Conservation (phyloP, 2,329 filamentous ascomycete genomes). For the Talaromyces sp. region DNA sequence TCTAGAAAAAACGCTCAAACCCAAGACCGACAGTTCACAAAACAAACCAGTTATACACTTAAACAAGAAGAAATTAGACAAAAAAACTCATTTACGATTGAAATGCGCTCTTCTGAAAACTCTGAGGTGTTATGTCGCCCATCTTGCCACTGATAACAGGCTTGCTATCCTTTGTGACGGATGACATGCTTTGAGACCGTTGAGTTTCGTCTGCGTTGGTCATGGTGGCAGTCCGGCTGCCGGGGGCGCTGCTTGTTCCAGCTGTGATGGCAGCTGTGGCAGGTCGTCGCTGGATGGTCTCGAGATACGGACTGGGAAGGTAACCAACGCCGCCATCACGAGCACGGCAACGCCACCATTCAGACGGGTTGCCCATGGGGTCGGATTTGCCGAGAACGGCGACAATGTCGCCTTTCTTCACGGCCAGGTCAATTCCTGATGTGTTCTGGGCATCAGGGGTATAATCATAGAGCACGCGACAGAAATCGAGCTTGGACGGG, state of each 20-base stretch:
- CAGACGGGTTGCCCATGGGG: slow-evolving; percentile 82
- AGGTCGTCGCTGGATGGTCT: slow-evolving; percentile 60
- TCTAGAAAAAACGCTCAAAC: background rate
- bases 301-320: slow-evolving; percentile 83
- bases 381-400: slow-evolving; percentile 90
- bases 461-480: slow-evolving; percentile 91
- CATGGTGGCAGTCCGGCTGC: slow-evolving; percentile 52
- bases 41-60: background rate
- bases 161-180: slow-evolving; percentile 23
- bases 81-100: slow-evolving; percentile 30
- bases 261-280: slow-evolving; percentile 40
- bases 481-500: slow-evolving; percentile 91
- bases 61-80: background rate
- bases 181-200: slow-evolving; percentile 28
- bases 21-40: background rate
- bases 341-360: slow-evolving; percentile 96
- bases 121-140: slow-evolving; percentile 62
- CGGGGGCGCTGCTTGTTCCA: slow-evolving; percentile 24
- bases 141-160: slow-evolving; percentile 55
- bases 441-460: slow-evolving; percentile 63
- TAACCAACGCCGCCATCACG: slow-evolving; percentile 89
- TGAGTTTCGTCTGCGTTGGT: slow-evolving; percentile 23
- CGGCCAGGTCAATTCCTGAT: slow-evolving; percentile 77
- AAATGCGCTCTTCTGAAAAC: slow-evolving; percentile 66
- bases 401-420: slow-evolving; percentile 92